Evolutionary conservation across 2,329 filamentous ascomycete genomes (phyloP), one percentile per base, ranked within the genome.

Genomic region (Pseudocercospora fijiensis): DNA sequence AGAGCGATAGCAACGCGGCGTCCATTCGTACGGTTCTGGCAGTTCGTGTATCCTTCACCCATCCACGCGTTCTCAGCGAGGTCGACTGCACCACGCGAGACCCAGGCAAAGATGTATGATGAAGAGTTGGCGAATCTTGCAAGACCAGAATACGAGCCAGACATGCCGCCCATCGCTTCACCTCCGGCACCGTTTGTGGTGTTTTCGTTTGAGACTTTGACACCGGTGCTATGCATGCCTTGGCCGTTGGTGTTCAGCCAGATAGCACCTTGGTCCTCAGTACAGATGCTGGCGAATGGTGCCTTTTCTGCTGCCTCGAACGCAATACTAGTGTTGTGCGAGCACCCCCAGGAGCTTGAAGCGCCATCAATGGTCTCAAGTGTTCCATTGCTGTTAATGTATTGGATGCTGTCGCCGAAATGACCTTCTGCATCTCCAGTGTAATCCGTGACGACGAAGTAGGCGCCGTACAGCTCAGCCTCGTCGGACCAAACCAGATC

Each of bases 281-380:
- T 82, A 69, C 85, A 87, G 63, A 87, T 77, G 58, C 80, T 83
- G 22, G 85, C 84, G 65, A 85, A 88, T 3, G 86, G 86, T 18
- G 82, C 77, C 13, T 78, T 81, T 57, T 86, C 84, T 20, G 85
- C 84, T 18, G 82, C 84, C 72, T 87, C 86, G 60, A 88, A 82
- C 5, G 84, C 85, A 61, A 88, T 88, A 61, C 86, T 86, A 0
- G 85, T 87, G 76, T 88, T 88, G 79, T 88, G 85, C 5, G 82
- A 85, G 78, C 86, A 88, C 18, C 85, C 86, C 81, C 85, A 88
- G 13, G 79, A 78, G 61, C 81, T 85, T 49, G 81, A 81, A 2
- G 85, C 84, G 0, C 84, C 84, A 1, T 73, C 56, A 64, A 86
- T 85, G 10, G 74, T 77, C 67, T 83, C 75, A 3, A 87, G 74